Base-by-base conservation (phyloP, 2,329 filamentous ascomycete genomes). In the Penicillium sp. region DNA sequence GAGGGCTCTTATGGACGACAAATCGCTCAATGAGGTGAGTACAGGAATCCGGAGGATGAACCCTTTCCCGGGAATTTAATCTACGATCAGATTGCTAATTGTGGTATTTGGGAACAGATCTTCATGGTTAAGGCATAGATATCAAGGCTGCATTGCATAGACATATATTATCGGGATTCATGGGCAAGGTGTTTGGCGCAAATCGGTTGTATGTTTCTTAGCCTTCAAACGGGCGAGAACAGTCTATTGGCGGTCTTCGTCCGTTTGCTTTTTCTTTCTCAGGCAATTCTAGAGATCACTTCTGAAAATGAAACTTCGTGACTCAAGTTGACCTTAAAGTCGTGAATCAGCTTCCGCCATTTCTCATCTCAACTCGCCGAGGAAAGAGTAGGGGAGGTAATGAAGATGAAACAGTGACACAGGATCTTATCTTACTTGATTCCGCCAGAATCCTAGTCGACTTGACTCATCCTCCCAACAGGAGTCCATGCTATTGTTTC, bases 21-120 rank as follows among this genome's bases (percentile, higher is more conserved):
- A 89, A 71, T 91, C 93, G 14, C 78, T 98, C 72, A 94, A 93
- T 75, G 93, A 97, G 87, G 91, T 93, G 79, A 76, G 81, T 71
- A 37, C 61, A 58, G 25, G 25, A 14, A 10, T 11, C 6, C 6
- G 13, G 46, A 37, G 19, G 16, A 25, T 25, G 4, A 14, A 30
- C 38, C 6, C 25, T 16, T 38, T 45, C 51, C 19, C 19, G 19
- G 7, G 14, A 4, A 42, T 14, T 19, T 26, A n/a, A 48, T 14
- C 8, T 25, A 19, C 13, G 19, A 6, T 35, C 6, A 45, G 16
- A 35, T 19, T 28, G 30, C 52, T 54, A 55, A 45, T 13, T 19
- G 58, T 45, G 48, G 58, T 65, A 16, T 65, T 38, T 11, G 7
- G n/a, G 22, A 46, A 4, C 40, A 70, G 68, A 70, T 70, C 42